Evolutionary conservation across 2,329 filamentous ascomycete species (phyloP).

Genomic region (Harringtonia aguacate): DNA sequence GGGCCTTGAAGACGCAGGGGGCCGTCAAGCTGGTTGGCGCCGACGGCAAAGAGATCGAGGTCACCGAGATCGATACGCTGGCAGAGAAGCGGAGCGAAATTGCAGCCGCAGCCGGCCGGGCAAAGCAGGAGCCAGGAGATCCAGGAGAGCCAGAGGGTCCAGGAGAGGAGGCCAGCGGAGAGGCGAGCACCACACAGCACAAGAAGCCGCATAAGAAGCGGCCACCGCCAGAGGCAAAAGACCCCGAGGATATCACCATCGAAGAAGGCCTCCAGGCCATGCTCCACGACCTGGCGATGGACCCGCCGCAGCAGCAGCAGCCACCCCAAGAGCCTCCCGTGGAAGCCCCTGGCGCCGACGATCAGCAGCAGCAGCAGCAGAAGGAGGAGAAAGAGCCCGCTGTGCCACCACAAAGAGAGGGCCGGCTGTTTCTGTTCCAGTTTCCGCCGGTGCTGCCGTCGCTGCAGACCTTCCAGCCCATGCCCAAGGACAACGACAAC

Average conservation of each 20-base stretch:
- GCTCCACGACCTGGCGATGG: constrained; percentile 29
- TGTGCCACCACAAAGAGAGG: constrained; percentile 24
- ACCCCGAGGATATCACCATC: constrained; percentile 27
- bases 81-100: constrained; percentile 11
- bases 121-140: neutral
- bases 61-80: constrained; percentile 26
- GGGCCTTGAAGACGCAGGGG: constrained; percentile 20
- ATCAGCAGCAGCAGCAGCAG: neutral
- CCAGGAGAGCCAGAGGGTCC: neutral
- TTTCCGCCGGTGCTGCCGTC: constrained; percentile 52
- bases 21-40: constrained; percentile 32
- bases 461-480: constrained; percentile 22
- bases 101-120: constrained; percentile 2
- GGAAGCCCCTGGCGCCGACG: too few relatives aligned
- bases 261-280: constrained; percentile 30
- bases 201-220: constrained; percentile 10
- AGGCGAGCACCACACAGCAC: neutral
- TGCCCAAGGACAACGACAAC: neutral
- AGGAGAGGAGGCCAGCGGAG: neutral
- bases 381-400: neutral
- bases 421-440: constrained; percentile 53
- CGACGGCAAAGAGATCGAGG: constrained; percentile 26
- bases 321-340: constrained; percentile 14
- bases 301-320: constrained; percentile 2
- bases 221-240: too few relatives aligned